Conservation (phyloP, 2,329 filamentous ascomycete species). For the Cladophialophora exuberans region DNA sequence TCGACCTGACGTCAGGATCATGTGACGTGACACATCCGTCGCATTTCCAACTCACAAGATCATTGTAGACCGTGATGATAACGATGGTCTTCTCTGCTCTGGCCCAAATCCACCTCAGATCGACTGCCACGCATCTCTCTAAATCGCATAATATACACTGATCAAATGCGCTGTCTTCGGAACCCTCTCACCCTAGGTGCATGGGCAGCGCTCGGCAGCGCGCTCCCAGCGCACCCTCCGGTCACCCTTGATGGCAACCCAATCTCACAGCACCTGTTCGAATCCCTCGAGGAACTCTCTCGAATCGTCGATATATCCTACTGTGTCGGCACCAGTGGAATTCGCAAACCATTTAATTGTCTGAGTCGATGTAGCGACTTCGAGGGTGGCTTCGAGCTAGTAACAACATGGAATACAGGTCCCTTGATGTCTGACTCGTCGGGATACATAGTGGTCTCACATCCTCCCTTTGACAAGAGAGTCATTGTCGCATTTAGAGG, state of each 20-base stretch:
- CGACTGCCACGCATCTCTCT: not conserved
- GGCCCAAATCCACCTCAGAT: no score
- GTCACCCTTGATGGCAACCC: slow-evolving; percentile 12
- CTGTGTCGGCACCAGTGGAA: slow-evolving; percentile 83
- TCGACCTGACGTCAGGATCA: slow-evolving; percentile 7
- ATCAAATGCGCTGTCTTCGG: slow-evolving; percentile 15
- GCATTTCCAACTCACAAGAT: no score
- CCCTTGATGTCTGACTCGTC: slow-evolving; percentile 85
- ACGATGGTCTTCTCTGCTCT: no score
- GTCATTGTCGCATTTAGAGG: slow-evolving; percentile 91
- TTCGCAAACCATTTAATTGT: slow-evolving; percentile 82
- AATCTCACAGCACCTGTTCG: slow-evolving; percentile 69
- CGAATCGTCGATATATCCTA: slow-evolving; percentile 93
- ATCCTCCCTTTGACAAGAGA: slow-evolving; percentile 60
- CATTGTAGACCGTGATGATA: no score
- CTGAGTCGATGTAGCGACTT: slow-evolving; percentile 85
- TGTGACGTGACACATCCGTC: no score
- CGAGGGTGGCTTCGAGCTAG: slow-evolving; percentile 73
- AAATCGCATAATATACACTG: not conserved
- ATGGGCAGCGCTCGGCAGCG: slow-evolving; percentile 14
- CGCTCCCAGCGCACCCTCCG: slow-evolving; percentile 15
- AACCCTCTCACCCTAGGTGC: slow-evolving; percentile 5
- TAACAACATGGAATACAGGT: slow-evolving; percentile 89
- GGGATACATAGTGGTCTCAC: slow-evolving; percentile 90
- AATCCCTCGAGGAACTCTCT: slow-evolving; percentile 82